Percentiles rank a stretch among this genome's conserved stretches.
These are phyloP conservation scores for Carex kokanica DNA, from an alignment of 176 grass and related monocot genomes.

Conservation along the genomic window DNA sequence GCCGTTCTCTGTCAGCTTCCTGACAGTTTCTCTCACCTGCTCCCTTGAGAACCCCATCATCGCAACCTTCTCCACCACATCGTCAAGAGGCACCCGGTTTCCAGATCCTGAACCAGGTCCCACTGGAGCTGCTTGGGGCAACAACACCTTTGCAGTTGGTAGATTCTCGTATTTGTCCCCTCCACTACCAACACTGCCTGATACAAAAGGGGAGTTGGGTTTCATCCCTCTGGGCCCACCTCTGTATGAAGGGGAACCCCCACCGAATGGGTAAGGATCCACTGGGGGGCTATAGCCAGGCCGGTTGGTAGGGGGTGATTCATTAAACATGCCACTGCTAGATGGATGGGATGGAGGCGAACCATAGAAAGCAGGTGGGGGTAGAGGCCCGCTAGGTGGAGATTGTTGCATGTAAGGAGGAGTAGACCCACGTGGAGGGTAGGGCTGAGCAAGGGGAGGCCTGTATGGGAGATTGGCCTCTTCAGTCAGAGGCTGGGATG, in stretches of 20 bases:
- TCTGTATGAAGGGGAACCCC: conserved; percentile 52
- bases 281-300: conserved; percentile 47
- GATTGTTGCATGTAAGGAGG: conserved; percentile 45
- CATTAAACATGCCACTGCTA: conserved; percentile 36
- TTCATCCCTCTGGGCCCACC: conserved; percentile 43
- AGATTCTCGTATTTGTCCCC: conserved; percentile 43
- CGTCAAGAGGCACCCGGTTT: conserved; percentile 45
- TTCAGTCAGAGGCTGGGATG: conserved; percentile 42
- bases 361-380: conserved; percentile 52
- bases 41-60: conserved; percentile 94
- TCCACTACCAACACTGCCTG: conserved; percentile 24
- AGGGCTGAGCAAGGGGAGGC: conserved; percentile 37
- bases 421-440: conserved; percentile 37
- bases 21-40: conserved; percentile 68
- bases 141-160: conserved; percentile 52
- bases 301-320: conserved; percentile 29
- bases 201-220: conserved; percentile 30
- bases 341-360: conserved; percentile 17
- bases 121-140: conserved; percentile 47
- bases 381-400: conserved; percentile 20
- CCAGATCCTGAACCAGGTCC: conserved; percentile 29
- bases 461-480: conserved; percentile 41
- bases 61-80: conserved; percentile 80
- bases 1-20: conserved; percentile 70
- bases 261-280: conserved; percentile 44